Conservation (phyloP, 208 protist genomes). For the Acanthamoeba culbertsoni region DNA sequence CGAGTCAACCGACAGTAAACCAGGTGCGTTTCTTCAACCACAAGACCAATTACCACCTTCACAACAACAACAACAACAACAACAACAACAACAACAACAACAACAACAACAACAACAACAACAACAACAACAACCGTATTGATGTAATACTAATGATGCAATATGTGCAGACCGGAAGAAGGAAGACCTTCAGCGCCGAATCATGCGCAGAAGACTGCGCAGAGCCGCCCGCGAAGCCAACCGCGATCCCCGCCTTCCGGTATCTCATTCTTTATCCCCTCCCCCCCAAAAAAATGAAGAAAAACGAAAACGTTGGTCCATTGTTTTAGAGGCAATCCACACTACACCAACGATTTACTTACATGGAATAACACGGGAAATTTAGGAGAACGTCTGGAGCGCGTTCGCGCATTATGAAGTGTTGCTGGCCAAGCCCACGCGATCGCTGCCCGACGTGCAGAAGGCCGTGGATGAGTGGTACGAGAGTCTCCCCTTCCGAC, state of each 20-base stretch:
- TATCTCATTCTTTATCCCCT: neutral
- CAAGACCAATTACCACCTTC: no score
- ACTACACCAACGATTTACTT: neutral
- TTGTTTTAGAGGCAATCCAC: neutral
- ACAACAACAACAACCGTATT: neutral
- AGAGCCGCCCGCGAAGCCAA: neutral
- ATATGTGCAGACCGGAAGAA: neutral
- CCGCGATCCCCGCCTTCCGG: neutral
- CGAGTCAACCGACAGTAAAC: no score
- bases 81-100: neutral
- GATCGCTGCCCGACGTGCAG: neutral
- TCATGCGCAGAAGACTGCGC: neutral
- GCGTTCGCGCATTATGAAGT: neutral
- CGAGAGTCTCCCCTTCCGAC: neutral
- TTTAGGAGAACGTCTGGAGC: neutral
- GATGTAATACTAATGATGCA: no score
- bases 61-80: no score
- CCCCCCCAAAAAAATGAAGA: neutral
- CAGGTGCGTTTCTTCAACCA: no score
- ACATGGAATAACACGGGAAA: no score
- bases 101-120: neutral
- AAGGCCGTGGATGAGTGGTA: slow-evolving; percentile 31
- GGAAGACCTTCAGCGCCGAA: neutral
- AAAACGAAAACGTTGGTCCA: neutral
- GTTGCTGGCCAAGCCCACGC: neutral